Base-by-base conservation (phyloP, 2,329 filamentous ascomycete genomes). In the Trichoderma sp. region DNA sequence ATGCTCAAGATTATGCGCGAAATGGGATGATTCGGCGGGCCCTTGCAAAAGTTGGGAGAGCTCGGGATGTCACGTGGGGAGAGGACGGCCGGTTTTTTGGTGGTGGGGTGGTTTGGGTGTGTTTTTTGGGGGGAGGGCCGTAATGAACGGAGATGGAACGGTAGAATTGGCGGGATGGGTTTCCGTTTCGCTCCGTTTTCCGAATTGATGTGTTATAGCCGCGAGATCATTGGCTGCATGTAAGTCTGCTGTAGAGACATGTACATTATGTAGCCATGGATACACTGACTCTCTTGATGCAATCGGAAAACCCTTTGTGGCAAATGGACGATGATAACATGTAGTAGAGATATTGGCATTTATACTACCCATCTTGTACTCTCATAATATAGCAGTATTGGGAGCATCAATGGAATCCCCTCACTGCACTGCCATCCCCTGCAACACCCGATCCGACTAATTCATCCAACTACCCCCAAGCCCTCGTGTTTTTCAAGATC, bases 21-120 rank as follows among this genome's bases (percentile, higher is more conserved):
- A 80, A 78, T 80, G 78, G 76, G 76, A 76, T 77, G 79, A 78
- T 80, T 76, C 60, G 67, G 66, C 74, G 76, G 75, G 75, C 73
- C 75, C 8, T 21, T 53, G 75, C 74, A 76, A 77, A 79, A 78
- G 72, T 76, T 78, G 76, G 75, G 76, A 76, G 74, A 76, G 78
- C 75, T 77, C 75, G 77, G 75, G 63, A 77, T 71, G 71, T 81
- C 80, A 82, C 80, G 79, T 81, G 80, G 73, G 28, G 14, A 32
- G 47, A 53, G 24, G 6, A 36, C 36, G 21, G 70, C 28, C 58
- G 60, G 60, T 62, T 39, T 43, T 56, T 4, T 21, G 18, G n/a
- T 61, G 30, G 58, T 60, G 32, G 14, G 14, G 64, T 1, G 4
- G 4, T 21, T 47, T 47, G 18, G 18, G n/a, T 21, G 43, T 11